These are phyloP conservation scores for Asterionellopsis glacialis DNA, from an alignment of 108 stramenopile species.

Conservation along the genomic window DNA sequence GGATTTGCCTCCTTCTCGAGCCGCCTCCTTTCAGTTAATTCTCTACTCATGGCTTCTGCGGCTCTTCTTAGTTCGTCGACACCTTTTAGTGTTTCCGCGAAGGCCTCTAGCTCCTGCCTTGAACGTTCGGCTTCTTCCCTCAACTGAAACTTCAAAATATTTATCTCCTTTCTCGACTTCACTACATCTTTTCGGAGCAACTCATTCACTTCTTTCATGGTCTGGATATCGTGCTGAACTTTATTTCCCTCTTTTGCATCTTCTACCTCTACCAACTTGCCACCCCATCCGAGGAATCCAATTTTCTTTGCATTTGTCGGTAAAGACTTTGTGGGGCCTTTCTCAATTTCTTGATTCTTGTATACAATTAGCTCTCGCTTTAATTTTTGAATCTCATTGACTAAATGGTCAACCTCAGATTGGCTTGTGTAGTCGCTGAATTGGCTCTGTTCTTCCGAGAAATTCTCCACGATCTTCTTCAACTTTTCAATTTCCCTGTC, in stretches of 20 bases:
- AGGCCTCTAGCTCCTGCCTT: conserved; percentile 42
- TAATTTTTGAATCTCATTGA: conserved; percentile 4
- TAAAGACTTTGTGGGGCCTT: background rate
- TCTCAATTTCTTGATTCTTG: background rate
- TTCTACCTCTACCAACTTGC: background rate
- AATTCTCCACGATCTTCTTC: background rate
- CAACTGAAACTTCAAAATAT: conserved; percentile 18
- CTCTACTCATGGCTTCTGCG: conserved; percentile 9
- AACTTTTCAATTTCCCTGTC: conserved; percentile 38
- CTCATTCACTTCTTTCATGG: conserved; percentile 21
- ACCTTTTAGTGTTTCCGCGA: conserved; percentile 38
- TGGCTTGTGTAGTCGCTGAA: background rate
- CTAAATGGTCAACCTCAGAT: conserved; percentile 2
- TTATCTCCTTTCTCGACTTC: conserved; percentile 28
- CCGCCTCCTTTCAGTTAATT: background rate
- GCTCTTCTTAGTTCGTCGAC: conserved; percentile 21
- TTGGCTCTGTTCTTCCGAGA: conserved; percentile 1
- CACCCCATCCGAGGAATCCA: background rate
- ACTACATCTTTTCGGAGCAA: conserved; percentile 13
- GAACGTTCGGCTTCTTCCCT: conserved; percentile 33
- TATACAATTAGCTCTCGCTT: background rate
- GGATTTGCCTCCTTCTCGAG: too few relatives aligned
- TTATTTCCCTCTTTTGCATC: conserved; percentile 1
- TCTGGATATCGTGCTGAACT: conserved; percentile 24
- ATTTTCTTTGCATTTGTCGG: background rate